A percentile compares a stretch with the other conserved stretches of the same genome.
phyloP scores from a whole-genome alignment of 345 rosid genomes.

The Salix viminalis region DNA sequence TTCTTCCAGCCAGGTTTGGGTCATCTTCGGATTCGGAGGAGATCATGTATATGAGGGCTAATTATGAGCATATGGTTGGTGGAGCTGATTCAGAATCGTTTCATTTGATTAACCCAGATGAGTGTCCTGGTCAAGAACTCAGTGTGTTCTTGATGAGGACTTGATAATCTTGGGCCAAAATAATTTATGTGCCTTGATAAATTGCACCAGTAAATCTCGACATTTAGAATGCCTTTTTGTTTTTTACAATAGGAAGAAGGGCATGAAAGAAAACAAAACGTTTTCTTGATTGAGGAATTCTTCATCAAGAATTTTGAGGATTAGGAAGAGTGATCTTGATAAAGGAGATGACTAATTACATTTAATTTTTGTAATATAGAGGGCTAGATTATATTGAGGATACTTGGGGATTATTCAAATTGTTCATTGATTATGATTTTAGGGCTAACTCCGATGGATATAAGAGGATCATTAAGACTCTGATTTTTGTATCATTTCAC shows the following conservation, averaged over 20 bases:
- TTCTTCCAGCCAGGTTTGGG: constrained; percentile 47
- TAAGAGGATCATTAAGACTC: neutral
- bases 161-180: constrained; percentile 10
- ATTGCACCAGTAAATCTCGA: neutral
- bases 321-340: neutral
- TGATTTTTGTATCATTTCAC: neutral
- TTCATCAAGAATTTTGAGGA: constrained; percentile 14
- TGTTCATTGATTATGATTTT: neutral
- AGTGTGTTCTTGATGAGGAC: constrained; percentile 74
- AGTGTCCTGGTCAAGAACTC: constrained; percentile 69
- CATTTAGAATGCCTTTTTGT: neutral
- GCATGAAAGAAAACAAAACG: constrained; percentile 13
- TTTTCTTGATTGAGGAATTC: constrained; percentile 20
- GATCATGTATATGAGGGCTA: constrained; percentile 79
- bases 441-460: neutral
- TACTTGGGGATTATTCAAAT: too few relatives aligned
- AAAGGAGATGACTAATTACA: neutral
- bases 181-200: neutral
- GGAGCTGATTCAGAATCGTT: constrained; percentile 76
- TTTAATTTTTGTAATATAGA: neutral
- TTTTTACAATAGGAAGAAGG: neutral
- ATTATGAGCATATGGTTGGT: constrained; percentile 74
- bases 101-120: constrained; percentile 71
- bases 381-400: neutral
- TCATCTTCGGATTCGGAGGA: constrained; percentile 46